Percentiles rank a stretch among this genome's conserved stretches.
These are phyloP conservation scores for Penicillium soppii DNA, from an alignment of 495 filamentous ascomycete genomes.

Conservation along the genomic window DNA sequence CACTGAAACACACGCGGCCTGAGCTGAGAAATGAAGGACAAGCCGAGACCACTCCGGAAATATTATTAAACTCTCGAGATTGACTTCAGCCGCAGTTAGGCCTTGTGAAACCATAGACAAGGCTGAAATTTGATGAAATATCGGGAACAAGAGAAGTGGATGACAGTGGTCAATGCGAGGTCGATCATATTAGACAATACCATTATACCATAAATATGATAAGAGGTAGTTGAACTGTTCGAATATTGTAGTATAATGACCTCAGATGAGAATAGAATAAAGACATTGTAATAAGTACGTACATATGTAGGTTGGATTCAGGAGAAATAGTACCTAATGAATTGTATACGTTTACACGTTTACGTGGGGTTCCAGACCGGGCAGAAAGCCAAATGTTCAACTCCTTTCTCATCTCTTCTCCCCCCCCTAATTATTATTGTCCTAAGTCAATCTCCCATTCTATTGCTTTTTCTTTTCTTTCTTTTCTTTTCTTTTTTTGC, in stretches of 20 bases:
- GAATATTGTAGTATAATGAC: too few species aligned
- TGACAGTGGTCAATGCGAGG: background rate
- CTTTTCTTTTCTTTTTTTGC: conserved; percentile 2
- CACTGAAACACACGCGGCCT: background rate
- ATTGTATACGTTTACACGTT: background rate
- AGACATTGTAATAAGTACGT: too few species aligned
- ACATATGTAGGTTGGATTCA: too few species aligned
- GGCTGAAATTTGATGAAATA: background rate
- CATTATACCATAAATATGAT: background rate
- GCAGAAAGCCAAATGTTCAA: background rate
- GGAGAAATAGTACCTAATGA: too few species aligned
- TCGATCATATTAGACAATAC: too few species aligned
- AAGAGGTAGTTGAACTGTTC: too few species aligned
- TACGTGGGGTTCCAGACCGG: background rate
- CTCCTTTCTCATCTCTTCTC: background rate
- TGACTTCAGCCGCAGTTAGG: background rate
- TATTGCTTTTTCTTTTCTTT: conserved; percentile 5
- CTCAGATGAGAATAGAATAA: too few species aligned
- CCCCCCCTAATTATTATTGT: background rate
- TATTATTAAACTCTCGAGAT: conserved; percentile 4
- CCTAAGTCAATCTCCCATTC: background rate
- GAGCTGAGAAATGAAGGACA: conserved; percentile 1
- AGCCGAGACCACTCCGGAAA: background rate
- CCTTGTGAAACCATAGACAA: background rate
- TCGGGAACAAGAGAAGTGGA: background rate